phyloP scores from a whole-genome alignment of 1,284 basidiomycete genomes.

The Veloboletus limbatus region DNA sequence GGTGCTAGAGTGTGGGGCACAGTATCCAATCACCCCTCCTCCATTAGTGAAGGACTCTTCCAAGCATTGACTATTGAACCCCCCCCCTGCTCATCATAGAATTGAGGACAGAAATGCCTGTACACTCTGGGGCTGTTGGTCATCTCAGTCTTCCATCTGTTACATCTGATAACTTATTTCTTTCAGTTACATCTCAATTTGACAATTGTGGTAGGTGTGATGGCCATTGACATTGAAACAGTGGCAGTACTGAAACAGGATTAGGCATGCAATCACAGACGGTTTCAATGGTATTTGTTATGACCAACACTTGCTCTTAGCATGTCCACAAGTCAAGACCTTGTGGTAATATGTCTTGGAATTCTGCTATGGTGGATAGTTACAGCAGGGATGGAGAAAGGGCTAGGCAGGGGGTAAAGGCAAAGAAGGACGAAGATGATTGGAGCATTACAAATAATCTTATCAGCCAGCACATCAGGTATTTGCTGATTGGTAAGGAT shows the following conservation, averaged over 20 bases:
- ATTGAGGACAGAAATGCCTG: constrained; percentile 15
- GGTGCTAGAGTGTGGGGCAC: constrained; percentile 24
- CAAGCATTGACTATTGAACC: constrained; percentile 15
- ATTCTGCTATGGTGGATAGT: too few species aligned
- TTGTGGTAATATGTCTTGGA: too few species aligned
- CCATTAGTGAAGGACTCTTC: constrained; percentile 43
- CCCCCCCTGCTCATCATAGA: constrained; percentile 8
- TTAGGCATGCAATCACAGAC: constrained; percentile 23
- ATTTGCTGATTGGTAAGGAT: too few species aligned
- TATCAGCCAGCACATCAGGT: too few species aligned
- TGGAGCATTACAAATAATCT: too few species aligned
- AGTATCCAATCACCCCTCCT: constrained; percentile 45
- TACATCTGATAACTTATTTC: constrained; percentile 21
- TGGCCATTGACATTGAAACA: constrained; percentile 58
- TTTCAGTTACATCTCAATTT: constrained; percentile 33
- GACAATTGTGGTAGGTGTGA: constrained; percentile 52
- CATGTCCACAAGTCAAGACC: too few species aligned
- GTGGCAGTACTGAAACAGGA: constrained; percentile 63
- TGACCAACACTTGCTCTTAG: too few species aligned
- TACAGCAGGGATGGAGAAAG: too few species aligned
- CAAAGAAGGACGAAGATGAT: too few species aligned
- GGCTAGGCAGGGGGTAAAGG: too few species aligned
- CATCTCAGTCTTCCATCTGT: constrained; percentile 21
- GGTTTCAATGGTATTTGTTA: constrained; percentile 14
- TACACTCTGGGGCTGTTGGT: constrained; percentile 31